A percentile compares a stretch with the other conserved stretches of the same genome.
Evolutionary conservation across 495 filamentous ascomycete genomes (phyloP).

Genomic region (Hypoxylon crocopeplum): DNA sequence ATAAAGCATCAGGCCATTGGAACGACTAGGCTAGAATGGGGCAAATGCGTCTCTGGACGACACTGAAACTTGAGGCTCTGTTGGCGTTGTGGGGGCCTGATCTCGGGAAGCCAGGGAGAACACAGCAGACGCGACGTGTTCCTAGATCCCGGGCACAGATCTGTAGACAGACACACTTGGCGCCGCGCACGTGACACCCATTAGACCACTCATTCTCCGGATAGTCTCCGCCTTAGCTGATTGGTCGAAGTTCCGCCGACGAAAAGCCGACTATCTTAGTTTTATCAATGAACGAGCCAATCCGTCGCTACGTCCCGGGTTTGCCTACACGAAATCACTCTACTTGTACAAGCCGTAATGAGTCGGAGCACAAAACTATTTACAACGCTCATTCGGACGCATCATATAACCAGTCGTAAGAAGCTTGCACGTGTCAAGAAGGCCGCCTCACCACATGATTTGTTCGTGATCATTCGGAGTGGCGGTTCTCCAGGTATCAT

Average conservation of each 20-base stretch:
- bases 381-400: constrained; percentile 74
- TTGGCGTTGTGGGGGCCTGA: constrained; percentile 8
- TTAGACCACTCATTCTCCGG: constrained; percentile 10
- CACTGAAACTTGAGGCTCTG: neutral
- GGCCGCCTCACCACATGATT: constrained; percentile 62
- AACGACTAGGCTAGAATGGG: no score
- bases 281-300: no score
- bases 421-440: constrained; percentile 72
- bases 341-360: constrained; percentile 1
- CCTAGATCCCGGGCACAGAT: neutral
- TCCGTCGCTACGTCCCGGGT: no score
- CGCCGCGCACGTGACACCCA: constrained; percentile 27
- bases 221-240: constrained; percentile 3
- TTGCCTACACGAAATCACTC: no score
- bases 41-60: no score
- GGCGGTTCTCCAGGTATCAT: constrained; percentile 77
- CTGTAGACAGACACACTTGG: neutral
- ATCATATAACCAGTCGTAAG: constrained; percentile 83
- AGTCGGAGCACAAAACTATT: constrained; percentile 40
- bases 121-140: neutral
- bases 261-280: constrained; percentile 12
- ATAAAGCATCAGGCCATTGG: no score
- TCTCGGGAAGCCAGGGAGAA: neutral
- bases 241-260: constrained; percentile 1
- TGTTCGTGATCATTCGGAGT: constrained; percentile 68